Percentiles rank a stretch among this genome's conserved stretches.
phyloP scores from a whole-genome alignment of 2,329 filamentous ascomycete genomes.

The Fusarium sp. region DNA sequence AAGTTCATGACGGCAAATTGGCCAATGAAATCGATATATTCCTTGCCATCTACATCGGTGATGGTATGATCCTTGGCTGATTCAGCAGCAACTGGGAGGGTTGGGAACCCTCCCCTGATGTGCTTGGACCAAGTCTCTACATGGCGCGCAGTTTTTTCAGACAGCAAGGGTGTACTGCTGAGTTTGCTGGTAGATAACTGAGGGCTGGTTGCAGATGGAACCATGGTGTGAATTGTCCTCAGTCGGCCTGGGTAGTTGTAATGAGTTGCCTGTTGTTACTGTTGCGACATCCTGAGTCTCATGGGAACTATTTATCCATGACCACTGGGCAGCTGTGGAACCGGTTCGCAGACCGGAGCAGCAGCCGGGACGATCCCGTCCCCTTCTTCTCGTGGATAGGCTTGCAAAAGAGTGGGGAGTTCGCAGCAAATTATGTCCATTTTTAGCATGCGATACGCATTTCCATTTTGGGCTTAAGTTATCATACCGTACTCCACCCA shows the following conservation, averaged over 20 bases:
- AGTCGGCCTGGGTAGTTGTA: accelerated
- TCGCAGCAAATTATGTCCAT: not conserved
- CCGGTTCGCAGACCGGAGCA: not conserved
- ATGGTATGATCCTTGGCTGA: not conserved
- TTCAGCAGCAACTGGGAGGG: not conserved
- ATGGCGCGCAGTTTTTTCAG: not conserved
- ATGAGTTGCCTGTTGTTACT: not conserved
- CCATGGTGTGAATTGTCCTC: not conserved
- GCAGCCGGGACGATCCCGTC: not conserved
- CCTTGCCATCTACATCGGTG: not conserved
- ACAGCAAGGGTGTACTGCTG: not conserved
- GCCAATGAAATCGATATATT: not conserved
- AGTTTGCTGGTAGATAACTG: not conserved
- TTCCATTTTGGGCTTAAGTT: not conserved
- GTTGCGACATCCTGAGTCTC: no score
- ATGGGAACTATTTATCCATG: not conserved
- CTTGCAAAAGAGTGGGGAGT: not conserved
- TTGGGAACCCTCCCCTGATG: not conserved
- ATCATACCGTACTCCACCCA: not conserved
- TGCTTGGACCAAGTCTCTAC: not conserved
- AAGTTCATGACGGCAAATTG: not conserved
- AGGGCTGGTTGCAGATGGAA: not conserved
- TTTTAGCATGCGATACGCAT: not conserved
- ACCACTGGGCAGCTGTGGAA: not conserved
- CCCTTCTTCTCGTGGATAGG: not conserved